These are phyloP conservation scores for Ganoderma boninense DNA, from an alignment of 1,284 basidiomycete genomes.

Conservation along the genomic window DNA sequence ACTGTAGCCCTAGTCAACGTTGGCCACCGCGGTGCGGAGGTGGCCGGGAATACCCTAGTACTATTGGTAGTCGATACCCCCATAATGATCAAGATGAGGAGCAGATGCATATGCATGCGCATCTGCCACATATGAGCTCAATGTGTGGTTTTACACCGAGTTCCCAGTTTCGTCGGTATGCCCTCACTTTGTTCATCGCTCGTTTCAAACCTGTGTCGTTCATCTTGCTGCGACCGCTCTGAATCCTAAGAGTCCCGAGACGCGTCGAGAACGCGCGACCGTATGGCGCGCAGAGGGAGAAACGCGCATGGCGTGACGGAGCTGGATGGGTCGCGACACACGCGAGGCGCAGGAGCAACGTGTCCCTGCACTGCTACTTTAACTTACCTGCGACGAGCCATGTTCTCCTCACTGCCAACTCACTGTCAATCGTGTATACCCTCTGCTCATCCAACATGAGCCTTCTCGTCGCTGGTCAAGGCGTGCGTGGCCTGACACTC, in stretches of 20 bases:
- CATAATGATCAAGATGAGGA: background rate
- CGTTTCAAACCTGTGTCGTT: background rate
- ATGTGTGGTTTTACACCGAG: too few relatives aligned
- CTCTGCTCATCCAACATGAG: constrained; percentile 22
- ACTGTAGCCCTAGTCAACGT: constrained; percentile 29
- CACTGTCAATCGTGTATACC: background rate
- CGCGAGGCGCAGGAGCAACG: constrained; percentile 19
- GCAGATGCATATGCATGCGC: background rate
- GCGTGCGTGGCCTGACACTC: constrained; percentile 34
- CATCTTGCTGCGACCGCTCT: background rate
- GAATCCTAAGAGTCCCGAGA: background rate
- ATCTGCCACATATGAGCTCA: background rate
- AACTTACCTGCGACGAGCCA: background rate
- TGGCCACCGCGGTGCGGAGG: constrained; percentile 5
- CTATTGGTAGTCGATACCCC: constrained; percentile 27
- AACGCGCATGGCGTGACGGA: background rate
- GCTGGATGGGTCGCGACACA: background rate
- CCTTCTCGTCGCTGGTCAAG: constrained; percentile 10
- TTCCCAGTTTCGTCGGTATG: too few relatives aligned
- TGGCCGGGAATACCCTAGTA: constrained; percentile 20
- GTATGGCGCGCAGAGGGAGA: constrained; percentile 16
- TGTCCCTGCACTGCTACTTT: constrained; percentile 11
- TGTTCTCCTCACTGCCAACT: background rate
- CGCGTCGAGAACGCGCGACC: constrained; percentile 20
- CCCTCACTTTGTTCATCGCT: too few relatives aligned